Percentiles rank a stretch among this genome's conserved stretches.
phyloP scores from a whole-genome alignment of 176 grass and related monocot species.

The Oryza meridionalis region DNA sequence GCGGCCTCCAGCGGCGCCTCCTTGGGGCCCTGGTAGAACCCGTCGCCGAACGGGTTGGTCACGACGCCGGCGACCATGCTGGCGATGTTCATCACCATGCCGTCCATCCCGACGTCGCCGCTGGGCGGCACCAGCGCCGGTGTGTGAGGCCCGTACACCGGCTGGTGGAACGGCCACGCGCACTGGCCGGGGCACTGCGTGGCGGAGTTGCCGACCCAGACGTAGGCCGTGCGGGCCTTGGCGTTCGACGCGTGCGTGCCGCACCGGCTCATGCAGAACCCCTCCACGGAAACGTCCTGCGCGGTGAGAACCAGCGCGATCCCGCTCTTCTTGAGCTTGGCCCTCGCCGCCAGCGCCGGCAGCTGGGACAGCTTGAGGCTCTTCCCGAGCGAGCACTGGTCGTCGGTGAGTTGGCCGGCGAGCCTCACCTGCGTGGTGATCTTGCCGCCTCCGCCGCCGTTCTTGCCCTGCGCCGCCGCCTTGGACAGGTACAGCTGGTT shows the following conservation, averaged over 20 bases:
- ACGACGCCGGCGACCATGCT: constrained; percentile 66
- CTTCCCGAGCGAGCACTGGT: constrained; percentile 53
- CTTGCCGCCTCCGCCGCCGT: background rate
- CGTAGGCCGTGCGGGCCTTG: constrained; percentile 28
- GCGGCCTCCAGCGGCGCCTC: constrained; percentile 70
- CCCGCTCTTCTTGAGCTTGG: constrained; percentile 31
- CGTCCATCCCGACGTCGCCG: constrained; percentile 70
- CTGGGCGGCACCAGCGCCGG: constrained; percentile 67
- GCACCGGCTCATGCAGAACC: constrained; percentile 86
- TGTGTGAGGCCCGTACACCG: constrained; percentile 70
- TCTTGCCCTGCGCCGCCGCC: background rate
- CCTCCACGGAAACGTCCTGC: constrained; percentile 73
- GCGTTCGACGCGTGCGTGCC: constrained; percentile 57
- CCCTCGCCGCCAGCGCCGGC: constrained; percentile 43
- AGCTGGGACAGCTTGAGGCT: constrained; percentile 60
- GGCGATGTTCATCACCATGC: constrained; percentile 81
- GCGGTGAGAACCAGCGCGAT: constrained; percentile 74
- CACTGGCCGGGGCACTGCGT: constrained; percentile 75
- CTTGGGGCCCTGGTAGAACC: constrained; percentile 70
- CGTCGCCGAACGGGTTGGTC: constrained; percentile 78
- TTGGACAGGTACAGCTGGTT: constrained; percentile 68
- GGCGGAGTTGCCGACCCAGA: constrained; percentile 77
- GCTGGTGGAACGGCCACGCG: constrained; percentile 93
- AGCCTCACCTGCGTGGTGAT: constrained; percentile 47
- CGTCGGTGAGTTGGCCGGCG: constrained; percentile 52